Base-by-base conservation (phyloP, 2,329 filamentous ascomycete genomes). In the Fusarium devonianum region DNA sequence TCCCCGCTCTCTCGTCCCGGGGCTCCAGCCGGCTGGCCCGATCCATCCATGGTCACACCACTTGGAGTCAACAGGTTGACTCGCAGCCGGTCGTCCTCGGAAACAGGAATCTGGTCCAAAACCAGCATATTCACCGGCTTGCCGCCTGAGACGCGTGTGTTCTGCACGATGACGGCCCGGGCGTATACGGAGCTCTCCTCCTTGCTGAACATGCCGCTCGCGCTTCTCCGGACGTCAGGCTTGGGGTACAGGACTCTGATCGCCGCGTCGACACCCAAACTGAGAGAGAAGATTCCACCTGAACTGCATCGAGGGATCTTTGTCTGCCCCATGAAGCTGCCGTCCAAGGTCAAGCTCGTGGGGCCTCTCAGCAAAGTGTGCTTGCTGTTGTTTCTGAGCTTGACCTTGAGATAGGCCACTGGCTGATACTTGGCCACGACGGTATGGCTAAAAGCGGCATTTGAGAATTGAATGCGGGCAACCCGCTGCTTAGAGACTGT, bases 41-140 rank as follows among this genome's bases (percentile, higher is more conserved):
- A 60, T 1, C 76, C 76, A 1, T 71, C 74, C 3, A 67, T 54
- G 1, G 61, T 61, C 30, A 87, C 56, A 0, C 80, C 81, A 4
- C 68, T 68, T 1, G 84, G 84, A 13, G 69, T 65, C 12, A 76
- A 56, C 22, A 86, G 63, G 2, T 78, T 76, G 7, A 87, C 75
- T 4, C 73, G 72, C 5, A 87, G 69, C 29, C 76, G 72, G 64
- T 85, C 83, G 43, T 86, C 83, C 65, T 86, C 78, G 16, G 78
- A 82, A n/a, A 86, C 73, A 3, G 83, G 84, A 2, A 86, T 72
- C 67, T 87, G 83, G 53, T 87, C 84, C 3, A 83, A 64, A 18
- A 86, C 78, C 1, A 78, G 69, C 2, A 87, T 29, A 2, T 73
- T 73, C 11, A 80, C 72, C 0, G 74, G 63, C 53, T 72, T 73